Evolutionary conservation across 371 early-diverging fungal genomes (phyloP), one percentile per base, ranked within the genome.

Genomic region (Globomyces sp.): DNA sequence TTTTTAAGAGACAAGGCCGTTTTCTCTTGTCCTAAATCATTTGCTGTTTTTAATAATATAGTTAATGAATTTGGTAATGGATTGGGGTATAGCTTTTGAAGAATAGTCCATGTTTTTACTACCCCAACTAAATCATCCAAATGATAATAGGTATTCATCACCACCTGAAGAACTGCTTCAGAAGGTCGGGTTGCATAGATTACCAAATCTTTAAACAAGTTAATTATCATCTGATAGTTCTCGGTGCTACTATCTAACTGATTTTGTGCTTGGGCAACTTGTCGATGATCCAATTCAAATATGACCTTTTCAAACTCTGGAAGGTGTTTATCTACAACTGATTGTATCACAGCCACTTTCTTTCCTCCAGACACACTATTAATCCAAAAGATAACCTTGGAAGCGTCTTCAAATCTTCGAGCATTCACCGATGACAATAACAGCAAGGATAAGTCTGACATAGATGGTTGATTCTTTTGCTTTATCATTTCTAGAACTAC

Each of bases 71-170:
- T 34, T 3, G 36, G 10, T 39, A 6, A 3, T 39, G 55, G 55
- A 51, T 51, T 13, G 24, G 24, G 24, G 24, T 24, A 24, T 24
- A 24, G 24, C 4, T 4, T 39, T 55, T 55, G 34, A 39, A 55
- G 6, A 6, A 55, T 9, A 39, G 40, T 55, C 55, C 55, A 55
- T 55, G 40, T 55, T 39, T 55, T 55, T 39, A 55, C 40, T 6
- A 55, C 55, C 40, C 40, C 40, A 1, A 55, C 55, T 55, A 55
- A 39, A n/a, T 55, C 40, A 36, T 55, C 40, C 40, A 39, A 36
- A 8, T 55, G 36, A 9, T 40, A 5, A n/a, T 55, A 39, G 36
- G 55, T 3, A 4, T 55, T 40, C 55, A 55, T 55, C 4, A 55
- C 13, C 6, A 39, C 36, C 55, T 39, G 39, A 4, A 55, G 39